phyloP scores from a whole-genome alignment of 768 basidiomycete species.

The Polyporus arcularius region DNA sequence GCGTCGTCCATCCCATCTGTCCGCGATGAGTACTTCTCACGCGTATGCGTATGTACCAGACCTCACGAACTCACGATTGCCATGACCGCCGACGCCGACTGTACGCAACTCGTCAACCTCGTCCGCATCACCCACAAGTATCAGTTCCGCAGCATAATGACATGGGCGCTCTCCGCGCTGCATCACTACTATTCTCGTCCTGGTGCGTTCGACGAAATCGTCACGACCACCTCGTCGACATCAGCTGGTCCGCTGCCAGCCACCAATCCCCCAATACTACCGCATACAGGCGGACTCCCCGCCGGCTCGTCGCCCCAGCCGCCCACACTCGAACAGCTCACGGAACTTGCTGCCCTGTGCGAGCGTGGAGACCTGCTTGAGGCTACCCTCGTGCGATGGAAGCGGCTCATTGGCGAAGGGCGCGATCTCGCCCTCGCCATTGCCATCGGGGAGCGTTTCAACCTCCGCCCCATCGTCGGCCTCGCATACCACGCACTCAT shows the following conservation, averaged over 20 bases:
- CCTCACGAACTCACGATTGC: constrained; percentile 47
- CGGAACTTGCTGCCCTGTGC: constrained; percentile 54
- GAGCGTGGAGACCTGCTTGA: constrained; percentile 47
- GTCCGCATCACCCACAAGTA: constrained; percentile 52
- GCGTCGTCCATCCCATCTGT: constrained; percentile 27
- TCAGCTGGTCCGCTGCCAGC: neutral
- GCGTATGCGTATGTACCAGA: constrained; percentile 33
- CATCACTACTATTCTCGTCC: constrained; percentile 38
- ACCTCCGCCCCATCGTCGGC: constrained; percentile 47
- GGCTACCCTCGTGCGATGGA: constrained; percentile 46
- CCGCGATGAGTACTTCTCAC: neutral
- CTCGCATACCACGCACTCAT: constrained; percentile 55
- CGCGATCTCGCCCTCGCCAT: constrained; percentile 48
- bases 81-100: constrained; percentile 43
- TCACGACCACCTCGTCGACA: constrained; percentile 13
- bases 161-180: constrained; percentile 46
- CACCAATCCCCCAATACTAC: constrained; percentile 26
- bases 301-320: neutral
- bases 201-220: constrained; percentile 30
- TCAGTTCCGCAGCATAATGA: constrained; percentile 45
- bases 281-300: constrained; percentile 9
- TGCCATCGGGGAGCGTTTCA: constrained; percentile 48
- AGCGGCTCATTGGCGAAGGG: constrained; percentile 45
- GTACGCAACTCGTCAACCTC: constrained; percentile 47
- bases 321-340: constrained; percentile 48